Conservation (phyloP, 768 basidiomycete genomes). For the Podaxis rugospora region DNA sequence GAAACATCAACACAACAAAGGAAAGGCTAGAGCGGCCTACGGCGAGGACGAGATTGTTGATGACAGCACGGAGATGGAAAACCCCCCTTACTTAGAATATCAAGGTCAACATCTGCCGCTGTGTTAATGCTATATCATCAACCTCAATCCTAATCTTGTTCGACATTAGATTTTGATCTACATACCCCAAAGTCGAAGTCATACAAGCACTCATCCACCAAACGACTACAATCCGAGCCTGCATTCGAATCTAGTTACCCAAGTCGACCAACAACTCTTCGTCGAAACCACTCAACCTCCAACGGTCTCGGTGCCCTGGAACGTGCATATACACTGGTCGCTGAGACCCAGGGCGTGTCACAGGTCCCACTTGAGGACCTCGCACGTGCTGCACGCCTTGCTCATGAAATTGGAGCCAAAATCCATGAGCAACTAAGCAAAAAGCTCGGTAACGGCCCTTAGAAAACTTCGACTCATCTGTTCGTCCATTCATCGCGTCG, state of each 20-base stretch:
- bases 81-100: not conserved
- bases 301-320: slow-evolving; percentile 39
- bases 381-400: slow-evolving; percentile 38
- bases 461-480: no score
- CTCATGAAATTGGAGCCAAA: slow-evolving; percentile 40
- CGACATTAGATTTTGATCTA: no score
- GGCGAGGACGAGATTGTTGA: slow-evolving; percentile 4
- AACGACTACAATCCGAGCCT: slow-evolving; percentile 6
- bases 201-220: not conserved
- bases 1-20: not conserved
- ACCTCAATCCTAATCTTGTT: not conserved
- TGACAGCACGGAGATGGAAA: slow-evolving; percentile 7
- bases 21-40: not conserved
- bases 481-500: no score
- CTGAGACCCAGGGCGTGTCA: slow-evolving; percentile 33
- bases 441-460: slow-evolving; percentile 19
- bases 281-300: slow-evolving; percentile 34
- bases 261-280: slow-evolving; percentile 20
- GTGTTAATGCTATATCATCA: not conserved
- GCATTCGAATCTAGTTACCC: slow-evolving; percentile 8
- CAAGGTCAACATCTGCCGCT: not conserved
- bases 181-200: not conserved
- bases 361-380: slow-evolving; percentile 49
- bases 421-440: slow-evolving; percentile 42
- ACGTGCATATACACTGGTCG: slow-evolving; percentile 38